Conservation (phyloP, 176 grass and related monocot species). For the Lolium rigidum region DNA sequence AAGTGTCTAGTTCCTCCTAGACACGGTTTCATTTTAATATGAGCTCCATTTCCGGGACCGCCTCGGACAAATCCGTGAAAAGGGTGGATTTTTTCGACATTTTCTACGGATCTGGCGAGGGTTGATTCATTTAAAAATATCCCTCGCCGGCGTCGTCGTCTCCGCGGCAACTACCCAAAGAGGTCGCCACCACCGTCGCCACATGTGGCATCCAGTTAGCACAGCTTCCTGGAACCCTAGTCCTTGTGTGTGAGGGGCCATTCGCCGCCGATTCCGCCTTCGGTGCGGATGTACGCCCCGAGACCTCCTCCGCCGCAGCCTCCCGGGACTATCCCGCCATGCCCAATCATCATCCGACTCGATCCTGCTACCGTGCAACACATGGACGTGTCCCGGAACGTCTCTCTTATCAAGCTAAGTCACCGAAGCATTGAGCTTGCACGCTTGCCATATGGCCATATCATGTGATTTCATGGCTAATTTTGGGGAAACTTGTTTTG, state of each 20-base stretch:
- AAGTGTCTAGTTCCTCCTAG: no score
- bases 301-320: conserved; percentile 30
- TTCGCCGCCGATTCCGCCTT: conserved; percentile 47
- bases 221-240: conserved; percentile 43
- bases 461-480: conserved; percentile 18
- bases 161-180: not conserved
- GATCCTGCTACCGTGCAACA: conserved; percentile 10
- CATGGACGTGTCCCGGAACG: conserved; percentile 57
- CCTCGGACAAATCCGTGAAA: no score
- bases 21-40: no score
- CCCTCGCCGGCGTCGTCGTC: conserved; percentile 38
- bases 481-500: conserved; percentile 37
- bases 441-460: not conserved
- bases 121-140: conserved; percentile 23
- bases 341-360: conserved; percentile 33
- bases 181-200: not conserved
- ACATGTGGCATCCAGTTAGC: not conserved
- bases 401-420: conserved; percentile 59
- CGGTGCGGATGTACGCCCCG: conserved; percentile 30
- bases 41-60: no score
- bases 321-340: conserved; percentile 12
- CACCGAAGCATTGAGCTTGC: not conserved
- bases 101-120: no score
- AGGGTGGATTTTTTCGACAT: no score
- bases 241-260: conserved; percentile 25